These are phyloP conservation scores for Candida arabinofermentans DNA, from an alignment of 805 yeast genomes.

Conservation along the genomic window DNA sequence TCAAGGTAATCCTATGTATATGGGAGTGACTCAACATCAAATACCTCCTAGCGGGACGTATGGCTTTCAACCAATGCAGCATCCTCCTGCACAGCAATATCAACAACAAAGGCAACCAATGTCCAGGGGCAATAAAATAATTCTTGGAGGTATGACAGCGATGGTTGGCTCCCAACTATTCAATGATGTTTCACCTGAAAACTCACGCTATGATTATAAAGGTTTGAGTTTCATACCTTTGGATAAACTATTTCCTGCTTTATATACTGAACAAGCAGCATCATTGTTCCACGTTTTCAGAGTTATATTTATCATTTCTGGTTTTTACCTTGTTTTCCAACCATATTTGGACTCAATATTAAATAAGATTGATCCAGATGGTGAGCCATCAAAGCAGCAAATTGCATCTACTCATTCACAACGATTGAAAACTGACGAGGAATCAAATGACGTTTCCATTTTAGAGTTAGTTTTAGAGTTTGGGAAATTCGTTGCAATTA, in stretches of 20 bases:
- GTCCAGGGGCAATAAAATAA: slow-evolving; percentile 23
- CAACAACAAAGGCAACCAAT: slow-evolving; percentile 11
- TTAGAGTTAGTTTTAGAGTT: slow-evolving; percentile 6
- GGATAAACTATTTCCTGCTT: slow-evolving; percentile 21
- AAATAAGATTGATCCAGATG: slow-evolving; percentile 4
- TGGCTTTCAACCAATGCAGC: slow-evolving; percentile 5
- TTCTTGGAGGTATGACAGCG: slow-evolving; percentile 34
- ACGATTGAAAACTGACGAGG: not conserved
- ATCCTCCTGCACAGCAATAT: slow-evolving; percentile 9
- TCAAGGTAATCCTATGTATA: not conserved
- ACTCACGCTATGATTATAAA: slow-evolving; percentile 13
- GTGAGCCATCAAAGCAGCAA: not conserved
- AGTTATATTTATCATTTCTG: slow-evolving; percentile 18
- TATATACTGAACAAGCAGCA: slow-evolving; percentile 14
- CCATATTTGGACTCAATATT: slow-evolving; percentile 3
- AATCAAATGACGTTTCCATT: slow-evolving; percentile 1
- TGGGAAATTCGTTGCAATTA: slow-evolving; percentile 7
- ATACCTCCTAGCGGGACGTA: not conserved
- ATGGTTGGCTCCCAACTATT: slow-evolving; percentile 31
- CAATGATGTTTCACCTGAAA: slow-evolving; percentile 5
- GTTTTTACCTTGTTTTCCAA: slow-evolving; percentile 18
- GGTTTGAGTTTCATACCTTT: slow-evolving; percentile 26
- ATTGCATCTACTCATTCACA: not conserved
- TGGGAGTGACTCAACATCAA: not conserved
- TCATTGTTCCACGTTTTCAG: slow-evolving; percentile 9